Percentiles rank a stretch among this genome's conserved stretches.
Evolutionary conservation across 2,329 filamentous ascomycete species (phyloP).

Genomic region (Basipetospora chlamydospora): DNA sequence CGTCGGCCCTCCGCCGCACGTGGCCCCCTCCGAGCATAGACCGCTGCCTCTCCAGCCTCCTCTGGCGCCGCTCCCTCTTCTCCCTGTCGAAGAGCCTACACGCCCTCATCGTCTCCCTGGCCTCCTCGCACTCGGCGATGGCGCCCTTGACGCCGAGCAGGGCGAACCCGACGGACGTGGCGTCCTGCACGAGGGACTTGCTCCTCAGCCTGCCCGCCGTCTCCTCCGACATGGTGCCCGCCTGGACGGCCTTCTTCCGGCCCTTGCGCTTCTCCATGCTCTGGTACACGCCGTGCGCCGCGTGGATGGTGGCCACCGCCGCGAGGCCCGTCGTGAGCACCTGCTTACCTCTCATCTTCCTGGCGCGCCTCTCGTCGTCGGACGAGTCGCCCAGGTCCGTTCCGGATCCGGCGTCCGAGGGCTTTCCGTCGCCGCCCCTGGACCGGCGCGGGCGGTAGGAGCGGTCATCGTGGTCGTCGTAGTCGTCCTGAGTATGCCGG

Average conservation of each 20-base stretch:
- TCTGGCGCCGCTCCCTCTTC: conserved; percentile 33
- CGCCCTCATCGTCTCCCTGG: conserved; percentile 32
- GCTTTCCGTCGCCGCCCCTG: conserved; percentile 19
- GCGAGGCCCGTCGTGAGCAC: conserved; percentile 40
- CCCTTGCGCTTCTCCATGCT: conserved; percentile 42
- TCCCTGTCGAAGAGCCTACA: conserved; percentile 33
- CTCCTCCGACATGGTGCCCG: conserved; percentile 33
- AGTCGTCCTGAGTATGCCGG: conserved; percentile 16
- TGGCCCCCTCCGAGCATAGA: not conserved
- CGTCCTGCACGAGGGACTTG: conserved; percentile 41
- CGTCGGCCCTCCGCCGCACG: conserved; percentile 25
- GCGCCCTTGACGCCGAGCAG: conserved; percentile 43
- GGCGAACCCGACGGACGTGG: conserved; percentile 43
- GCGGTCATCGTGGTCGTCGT: conserved; percentile 27
- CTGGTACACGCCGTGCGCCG: conserved; percentile 42
- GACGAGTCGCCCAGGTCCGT: conserved; percentile 44
- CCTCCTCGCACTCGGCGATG: conserved; percentile 40
- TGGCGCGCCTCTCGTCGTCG: conserved; percentile 37
- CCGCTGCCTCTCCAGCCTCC: conserved; percentile 24
- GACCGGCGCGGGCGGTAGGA: conserved; percentile 24
- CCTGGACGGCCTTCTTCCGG: conserved; percentile 36
- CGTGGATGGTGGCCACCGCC: conserved; percentile 44
- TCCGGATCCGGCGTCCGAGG: conserved; percentile 34
- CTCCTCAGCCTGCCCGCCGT: conserved; percentile 43
- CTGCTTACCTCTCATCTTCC: conserved; percentile 50